A percentile compares a stretch with the other conserved stretches of the same genome.
Evolutionary conservation across 1,139 yeast species (phyloP).

Genomic region (Yamadazyma jaroonii): DNA sequence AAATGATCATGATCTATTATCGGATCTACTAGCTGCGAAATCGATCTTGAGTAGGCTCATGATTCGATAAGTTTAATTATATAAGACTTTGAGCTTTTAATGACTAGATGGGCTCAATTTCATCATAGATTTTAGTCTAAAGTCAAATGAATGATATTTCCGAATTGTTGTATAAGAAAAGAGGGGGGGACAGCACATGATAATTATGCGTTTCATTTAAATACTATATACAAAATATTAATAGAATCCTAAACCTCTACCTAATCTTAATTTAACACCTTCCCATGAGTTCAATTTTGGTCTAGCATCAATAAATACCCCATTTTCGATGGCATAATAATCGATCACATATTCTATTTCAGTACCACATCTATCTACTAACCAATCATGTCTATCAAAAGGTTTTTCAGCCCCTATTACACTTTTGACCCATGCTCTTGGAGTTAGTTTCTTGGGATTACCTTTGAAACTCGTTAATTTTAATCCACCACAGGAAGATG

Average conservation of each 20-base stretch:
- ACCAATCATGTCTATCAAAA: slow-evolving; percentile 97
- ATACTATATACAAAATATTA: slow-evolving; percentile 4
- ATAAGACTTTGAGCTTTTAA: too few relatives aligned
- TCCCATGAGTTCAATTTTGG: slow-evolving; percentile 83
- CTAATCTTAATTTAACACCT: slow-evolving; percentile 69
- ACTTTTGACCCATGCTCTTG: slow-evolving; percentile 76
- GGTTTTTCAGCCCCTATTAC: slow-evolving; percentile 71
- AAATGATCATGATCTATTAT: too few relatives aligned
- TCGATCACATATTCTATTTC: slow-evolving; percentile 89
- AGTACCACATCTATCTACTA: slow-evolving; percentile 81
- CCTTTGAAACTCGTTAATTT: slow-evolving; percentile 86
- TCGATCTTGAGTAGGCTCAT: too few relatives aligned
- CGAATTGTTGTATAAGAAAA: too few relatives aligned
- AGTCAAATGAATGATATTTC: too few relatives aligned
- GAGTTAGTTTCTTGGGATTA: slow-evolving; percentile 79
- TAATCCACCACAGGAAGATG: slow-evolving; percentile 73
- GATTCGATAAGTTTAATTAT: too few relatives aligned
- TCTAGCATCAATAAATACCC: slow-evolving; percentile 81
- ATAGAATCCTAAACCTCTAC: slow-evolving; percentile 32
- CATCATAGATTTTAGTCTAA: too few relatives aligned
- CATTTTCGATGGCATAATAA: slow-evolving; percentile 67
- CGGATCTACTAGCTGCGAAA: too few relatives aligned
- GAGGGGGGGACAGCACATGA: too few relatives aligned
- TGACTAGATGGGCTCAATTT: too few relatives aligned
- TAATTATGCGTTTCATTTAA: background rate